Conservation (phyloP, 345 rosid species). For the Ailanthus altissimus region DNA sequence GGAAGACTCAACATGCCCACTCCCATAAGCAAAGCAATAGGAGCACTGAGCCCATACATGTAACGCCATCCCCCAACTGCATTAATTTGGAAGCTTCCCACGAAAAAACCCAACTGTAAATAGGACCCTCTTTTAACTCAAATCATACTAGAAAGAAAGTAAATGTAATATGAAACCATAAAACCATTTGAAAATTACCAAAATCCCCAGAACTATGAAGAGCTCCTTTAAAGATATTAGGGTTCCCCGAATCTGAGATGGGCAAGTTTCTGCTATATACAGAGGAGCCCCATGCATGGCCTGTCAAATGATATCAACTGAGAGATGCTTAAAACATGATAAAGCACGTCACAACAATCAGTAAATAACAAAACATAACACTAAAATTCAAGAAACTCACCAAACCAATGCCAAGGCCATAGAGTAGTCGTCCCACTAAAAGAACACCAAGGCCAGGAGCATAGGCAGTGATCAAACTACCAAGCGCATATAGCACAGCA, state of each 20-base stretch:
- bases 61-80: slow-evolving; percentile 94
- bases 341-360: background rate
- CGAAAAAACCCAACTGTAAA: slow-evolving; percentile 79
- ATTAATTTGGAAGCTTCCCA: slow-evolving; percentile 79
- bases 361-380: slow-evolving; percentile 11
- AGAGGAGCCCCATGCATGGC: slow-evolving; percentile 99
- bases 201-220: slow-evolving; percentile 88
- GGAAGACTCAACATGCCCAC: slow-evolving; percentile 92
- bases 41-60: slow-evolving; percentile 79
- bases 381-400: slow-evolving; percentile 48
- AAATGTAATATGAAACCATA: background rate
- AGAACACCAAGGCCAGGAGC: slow-evolving; percentile 75
- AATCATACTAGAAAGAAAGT: slow-evolving; percentile 15
- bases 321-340: slow-evolving; percentile 2
- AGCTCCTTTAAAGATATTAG: slow-evolving; percentile 87
- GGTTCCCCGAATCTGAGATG: slow-evolving; percentile 96
- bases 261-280: slow-evolving; percentile 96
- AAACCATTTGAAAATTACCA: slow-evolving; percentile 49
- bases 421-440: slow-evolving; percentile 76
- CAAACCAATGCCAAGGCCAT: slow-evolving; percentile 90
- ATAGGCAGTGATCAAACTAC: slow-evolving; percentile 57
- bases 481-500: slow-evolving; percentile 59
- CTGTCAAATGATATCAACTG: slow-evolving; percentile 40
- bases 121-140: background rate
- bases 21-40: slow-evolving; percentile 80